Conservation (phyloP, 1,284 basidiomycete species). For the Ceratobasidium sp. region DNA sequence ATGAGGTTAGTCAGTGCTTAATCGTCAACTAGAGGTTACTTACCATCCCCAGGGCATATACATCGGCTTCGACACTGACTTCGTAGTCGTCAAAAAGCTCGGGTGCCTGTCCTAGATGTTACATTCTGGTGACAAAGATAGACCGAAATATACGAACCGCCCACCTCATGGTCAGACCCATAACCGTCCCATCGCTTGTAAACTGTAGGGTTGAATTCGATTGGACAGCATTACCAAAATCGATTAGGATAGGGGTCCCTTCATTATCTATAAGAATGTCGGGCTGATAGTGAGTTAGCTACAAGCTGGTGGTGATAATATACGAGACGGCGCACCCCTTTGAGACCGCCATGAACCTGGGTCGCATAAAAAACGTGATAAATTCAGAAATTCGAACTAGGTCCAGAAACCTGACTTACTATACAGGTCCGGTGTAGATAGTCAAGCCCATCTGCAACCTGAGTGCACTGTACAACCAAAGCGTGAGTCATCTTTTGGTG, state of each 20-base stretch:
- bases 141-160: neutral
- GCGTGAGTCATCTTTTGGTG: neutral
- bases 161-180: constrained; percentile 12
- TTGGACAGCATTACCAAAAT: constrained; percentile 7
- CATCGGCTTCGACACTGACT: neutral
- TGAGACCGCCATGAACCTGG: constrained; percentile 11
- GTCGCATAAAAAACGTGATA: neutral
- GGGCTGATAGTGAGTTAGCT: neutral
- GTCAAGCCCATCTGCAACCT: neutral
- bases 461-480: neutral
- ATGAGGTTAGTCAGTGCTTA: neutral
- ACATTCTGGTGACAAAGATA: neutral
- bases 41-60: constrained; percentile 28
- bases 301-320: neutral
- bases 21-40: neutral
- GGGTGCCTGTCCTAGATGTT: neutral
- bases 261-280: neutral
- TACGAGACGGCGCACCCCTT: neutral
- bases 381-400: neutral
- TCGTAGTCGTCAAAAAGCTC: neutral
- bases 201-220: neutral
- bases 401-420: neutral
- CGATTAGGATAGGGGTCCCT: neutral
- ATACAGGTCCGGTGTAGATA: neutral
- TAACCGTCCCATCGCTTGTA: neutral